Percentiles rank a stretch among this genome's conserved stretches.
These are phyloP conservation scores for Lactarius deliciosus DNA, from an alignment of 768 basidiomycete genomes.

Conservation along the genomic window DNA sequence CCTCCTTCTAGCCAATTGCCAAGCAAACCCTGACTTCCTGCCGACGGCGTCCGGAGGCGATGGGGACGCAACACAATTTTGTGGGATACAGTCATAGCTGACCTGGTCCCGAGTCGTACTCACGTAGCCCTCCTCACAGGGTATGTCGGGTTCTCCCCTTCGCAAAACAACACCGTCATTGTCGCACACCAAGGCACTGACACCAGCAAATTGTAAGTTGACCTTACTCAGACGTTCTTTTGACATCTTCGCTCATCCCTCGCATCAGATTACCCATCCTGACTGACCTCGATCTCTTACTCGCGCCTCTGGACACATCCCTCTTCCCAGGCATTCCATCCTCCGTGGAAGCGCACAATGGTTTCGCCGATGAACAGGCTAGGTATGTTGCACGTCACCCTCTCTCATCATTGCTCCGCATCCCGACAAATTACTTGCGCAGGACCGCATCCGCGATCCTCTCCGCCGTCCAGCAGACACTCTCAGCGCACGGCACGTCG, in stretches of 20 bases:
- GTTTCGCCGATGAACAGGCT: conserved; percentile 48
- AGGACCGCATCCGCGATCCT: conserved; percentile 13
- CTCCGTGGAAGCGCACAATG: conserved; percentile 44
- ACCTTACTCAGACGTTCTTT: background rate
- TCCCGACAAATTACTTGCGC: background rate
- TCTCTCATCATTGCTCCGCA: background rate
- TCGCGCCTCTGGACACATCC: conserved; percentile 37
- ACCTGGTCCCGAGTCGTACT: background rate
- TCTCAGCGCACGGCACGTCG: background rate
- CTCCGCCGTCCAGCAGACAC: background rate
- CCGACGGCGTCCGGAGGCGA: conserved; percentile 51
- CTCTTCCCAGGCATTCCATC: conserved; percentile 53
- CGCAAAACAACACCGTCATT: conserved; percentile 36
- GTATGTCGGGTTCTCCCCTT: conserved; percentile 53
- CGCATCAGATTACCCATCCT: conserved; percentile 38
- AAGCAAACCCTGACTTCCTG: conserved; percentile 47
- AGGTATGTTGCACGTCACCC: conserved; percentile 35
- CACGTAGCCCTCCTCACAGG: conserved; percentile 35
- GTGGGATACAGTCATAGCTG: conserved; percentile 31
- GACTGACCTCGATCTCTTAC: conserved; percentile 45
- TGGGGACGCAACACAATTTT: conserved; percentile 44
- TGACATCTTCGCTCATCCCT: background rate
- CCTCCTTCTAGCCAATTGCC: conserved; percentile 41
- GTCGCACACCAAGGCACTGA: conserved; percentile 44
- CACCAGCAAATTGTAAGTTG: conserved; percentile 34